A percentile compares a stretch with the other conserved stretches of the same genome.
These are phyloP conservation scores for Lachnellula arida DNA, from an alignment of 2,329 filamentous ascomycete genomes.

Conservation along the genomic window DNA sequence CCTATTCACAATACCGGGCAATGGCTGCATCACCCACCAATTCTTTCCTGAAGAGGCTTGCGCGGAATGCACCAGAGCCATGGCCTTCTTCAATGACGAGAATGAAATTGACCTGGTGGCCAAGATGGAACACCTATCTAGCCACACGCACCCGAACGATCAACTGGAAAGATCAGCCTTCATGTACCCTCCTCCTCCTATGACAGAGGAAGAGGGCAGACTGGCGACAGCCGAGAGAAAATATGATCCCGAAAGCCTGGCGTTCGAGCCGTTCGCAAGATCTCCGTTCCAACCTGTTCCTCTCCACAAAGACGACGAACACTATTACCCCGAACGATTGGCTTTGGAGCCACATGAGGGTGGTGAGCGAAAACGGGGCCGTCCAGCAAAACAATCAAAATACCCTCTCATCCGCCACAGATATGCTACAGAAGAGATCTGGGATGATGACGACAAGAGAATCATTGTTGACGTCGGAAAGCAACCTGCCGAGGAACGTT, in stretches of 20 bases:
- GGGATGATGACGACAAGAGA: no score
- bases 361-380: neutral
- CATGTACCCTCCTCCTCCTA: neutral
- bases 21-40: neutral
- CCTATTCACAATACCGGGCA: neutral
- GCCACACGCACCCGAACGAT: no score
- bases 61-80: neutral
- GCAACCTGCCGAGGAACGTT: no score
- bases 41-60: neutral
- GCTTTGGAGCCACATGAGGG: neutral
- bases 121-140: neutral
- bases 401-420: neutral
- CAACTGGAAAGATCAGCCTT: neutral
- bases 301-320: neutral
- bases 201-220: neutral
- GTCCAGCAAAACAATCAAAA: no score
- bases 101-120: neutral
- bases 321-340: neutral
- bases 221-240: no score
- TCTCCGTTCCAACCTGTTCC: neutral
- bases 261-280: neutral
- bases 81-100: neutral
- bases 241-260: neutral
- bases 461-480: no score
- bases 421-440: no score